Percentiles rank a stretch among this genome's conserved stretches.
Evolutionary conservation across 169 alveolate species (phyloP).

Genomic region (Plasmodium coatneyi): DNA sequence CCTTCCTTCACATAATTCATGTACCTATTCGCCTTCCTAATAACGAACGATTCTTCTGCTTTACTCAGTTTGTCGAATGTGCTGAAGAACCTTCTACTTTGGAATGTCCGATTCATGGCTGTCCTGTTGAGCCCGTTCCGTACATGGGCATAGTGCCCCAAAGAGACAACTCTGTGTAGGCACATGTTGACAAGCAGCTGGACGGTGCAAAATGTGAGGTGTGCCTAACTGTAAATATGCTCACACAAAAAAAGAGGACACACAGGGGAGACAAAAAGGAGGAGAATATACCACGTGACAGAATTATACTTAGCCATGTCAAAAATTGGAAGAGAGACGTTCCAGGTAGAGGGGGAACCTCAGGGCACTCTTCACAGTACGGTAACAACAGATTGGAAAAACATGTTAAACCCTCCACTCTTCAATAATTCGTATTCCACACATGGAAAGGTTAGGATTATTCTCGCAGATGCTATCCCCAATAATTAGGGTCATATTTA

Average conservation of each 20-base stretch:
- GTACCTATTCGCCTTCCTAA: slow-evolving; percentile 44
- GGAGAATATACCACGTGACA: not conserved
- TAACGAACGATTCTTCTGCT: slow-evolving; percentile 24
- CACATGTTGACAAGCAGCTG: not conserved
- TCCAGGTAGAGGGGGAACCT: not conserved
- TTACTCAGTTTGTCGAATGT: slow-evolving; percentile 43
- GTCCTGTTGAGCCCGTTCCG: not conserved
- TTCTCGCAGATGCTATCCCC: not conserved
- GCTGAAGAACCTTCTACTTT: not conserved
- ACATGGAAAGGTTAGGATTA: not conserved
- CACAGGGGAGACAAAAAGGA: not conserved
- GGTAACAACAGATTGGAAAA: not conserved
- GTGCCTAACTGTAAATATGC: not conserved
- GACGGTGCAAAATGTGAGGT: not conserved
- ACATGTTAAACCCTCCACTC: not conserved
- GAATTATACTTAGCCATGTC: not conserved
- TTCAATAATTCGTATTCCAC: not conserved
- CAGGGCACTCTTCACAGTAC: not conserved
- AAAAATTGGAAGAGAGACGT: not conserved
- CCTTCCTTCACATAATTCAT: slow-evolving; percentile 64
- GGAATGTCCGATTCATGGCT: not conserved
- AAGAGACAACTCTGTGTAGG: slow-evolving; percentile 13
- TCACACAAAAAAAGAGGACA: not conserved
- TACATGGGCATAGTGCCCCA: slow-evolving; percentile 1
- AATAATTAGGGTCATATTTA: not conserved